A percentile compares a stretch with the other conserved stretches of the same genome.
phyloP scores from a whole-genome alignment of 345 rosid species.

The Hibiscus trionum region DNA sequence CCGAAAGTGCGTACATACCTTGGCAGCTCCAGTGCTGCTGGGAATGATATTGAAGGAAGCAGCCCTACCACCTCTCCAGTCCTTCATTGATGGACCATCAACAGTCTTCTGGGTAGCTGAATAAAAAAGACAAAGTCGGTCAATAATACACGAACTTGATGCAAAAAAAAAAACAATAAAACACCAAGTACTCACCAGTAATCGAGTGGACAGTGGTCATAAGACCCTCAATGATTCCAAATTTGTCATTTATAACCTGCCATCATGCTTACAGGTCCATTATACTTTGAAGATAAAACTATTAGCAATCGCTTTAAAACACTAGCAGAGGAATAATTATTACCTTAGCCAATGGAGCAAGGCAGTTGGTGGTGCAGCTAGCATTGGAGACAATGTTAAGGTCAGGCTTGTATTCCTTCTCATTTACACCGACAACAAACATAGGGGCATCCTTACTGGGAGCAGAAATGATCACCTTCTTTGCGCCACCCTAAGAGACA shows the following conservation, averaged over 20 bases:
- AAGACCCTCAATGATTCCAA: slow-evolving; percentile 68
- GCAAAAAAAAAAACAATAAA: background rate
- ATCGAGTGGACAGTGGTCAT: slow-evolving; percentile 72
- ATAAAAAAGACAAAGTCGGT: background rate
- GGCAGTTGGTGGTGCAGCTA: slow-evolving; percentile 75
- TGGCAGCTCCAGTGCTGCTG: slow-evolving; percentile 76
- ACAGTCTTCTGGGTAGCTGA: slow-evolving; percentile 67
- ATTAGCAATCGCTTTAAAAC: background rate
- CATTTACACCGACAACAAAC: slow-evolving; percentile 70
- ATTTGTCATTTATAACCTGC: slow-evolving; percentile 53
- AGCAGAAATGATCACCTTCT: slow-evolving; percentile 58
- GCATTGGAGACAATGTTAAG: slow-evolving; percentile 53
- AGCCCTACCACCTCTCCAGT: slow-evolving; percentile 78
- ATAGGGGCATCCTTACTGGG: slow-evolving; percentile 67
- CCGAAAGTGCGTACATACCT: slow-evolving; percentile 26
- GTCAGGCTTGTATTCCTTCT: slow-evolving; percentile 48
- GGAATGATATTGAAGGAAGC: slow-evolving; percentile 71
- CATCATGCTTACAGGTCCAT: background rate
- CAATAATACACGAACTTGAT: background rate
- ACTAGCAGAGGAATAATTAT: background rate
- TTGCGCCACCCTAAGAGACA: slow-evolving; percentile 48
- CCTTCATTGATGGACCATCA: slow-evolving; percentile 72
- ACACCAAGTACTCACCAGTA: slow-evolving; percentile 29
- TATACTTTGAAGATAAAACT: background rate
- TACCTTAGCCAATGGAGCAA: slow-evolving; percentile 69